Conservation (phyloP, 2,329 filamentous ascomycete species). For the Magnaporthiopsis incrustans region DNA sequence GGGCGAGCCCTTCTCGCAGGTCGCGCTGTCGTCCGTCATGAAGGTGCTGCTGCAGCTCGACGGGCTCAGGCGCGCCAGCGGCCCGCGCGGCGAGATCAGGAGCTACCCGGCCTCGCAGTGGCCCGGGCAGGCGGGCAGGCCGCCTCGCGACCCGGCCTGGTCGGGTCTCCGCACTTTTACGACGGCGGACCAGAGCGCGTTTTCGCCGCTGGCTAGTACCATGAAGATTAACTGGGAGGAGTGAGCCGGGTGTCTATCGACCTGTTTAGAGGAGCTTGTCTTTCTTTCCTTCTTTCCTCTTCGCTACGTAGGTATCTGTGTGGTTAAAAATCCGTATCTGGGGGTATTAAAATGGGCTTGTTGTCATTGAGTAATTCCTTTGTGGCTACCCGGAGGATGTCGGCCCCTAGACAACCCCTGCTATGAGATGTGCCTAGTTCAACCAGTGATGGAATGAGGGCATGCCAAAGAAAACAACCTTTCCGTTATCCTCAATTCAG, state of each 20-base stretch:
- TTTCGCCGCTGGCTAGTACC: conserved; percentile 16
- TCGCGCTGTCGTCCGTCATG: conserved; percentile 16
- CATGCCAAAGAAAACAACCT: no score
- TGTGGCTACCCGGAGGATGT: no score
- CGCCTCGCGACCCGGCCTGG: conserved; percentile 9
- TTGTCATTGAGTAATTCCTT: background rate
- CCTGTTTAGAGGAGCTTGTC: no score
- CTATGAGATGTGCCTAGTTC: no score
- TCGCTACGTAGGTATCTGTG: no score
- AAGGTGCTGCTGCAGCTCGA: conserved; percentile 17
- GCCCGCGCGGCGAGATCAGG: conserved; percentile 17
- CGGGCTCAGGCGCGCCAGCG: conserved; percentile 17
- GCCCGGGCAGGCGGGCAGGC: conserved; percentile 15
- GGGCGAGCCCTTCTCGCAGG: conserved; percentile 34
- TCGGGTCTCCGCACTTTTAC: conserved; percentile 17
- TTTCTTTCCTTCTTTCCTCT: no score
- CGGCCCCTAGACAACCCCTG: no score
- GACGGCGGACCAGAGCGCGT: conserved; percentile 18
- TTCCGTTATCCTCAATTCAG: no score
- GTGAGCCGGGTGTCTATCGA: conserved; percentile 14
- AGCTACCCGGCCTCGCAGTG: conserved; percentile 14
- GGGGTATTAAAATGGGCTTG: background rate
- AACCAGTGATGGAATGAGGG: no score
- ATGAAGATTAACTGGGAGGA: conserved; percentile 18
- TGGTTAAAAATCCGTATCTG: no score